Evolutionary conservation across 139 green algal genomes (phyloP), one percentile per base, ranked within the genome.

Genomic region (Volvox africanus): DNA sequence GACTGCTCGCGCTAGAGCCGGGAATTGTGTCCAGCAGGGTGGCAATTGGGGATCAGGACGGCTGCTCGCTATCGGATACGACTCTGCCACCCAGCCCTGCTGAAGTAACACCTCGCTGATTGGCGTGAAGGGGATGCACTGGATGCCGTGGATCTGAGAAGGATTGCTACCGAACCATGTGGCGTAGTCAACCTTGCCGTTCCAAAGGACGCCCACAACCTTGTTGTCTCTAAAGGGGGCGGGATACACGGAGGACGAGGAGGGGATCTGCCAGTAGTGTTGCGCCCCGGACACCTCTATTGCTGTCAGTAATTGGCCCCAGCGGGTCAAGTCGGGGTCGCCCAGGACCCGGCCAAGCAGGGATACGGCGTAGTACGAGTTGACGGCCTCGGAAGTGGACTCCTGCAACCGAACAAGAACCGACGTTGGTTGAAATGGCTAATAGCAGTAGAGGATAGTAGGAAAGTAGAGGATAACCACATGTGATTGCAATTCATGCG

Each of bases 121-220:
- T 32, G 86, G 86, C 30, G 86, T 90, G 50, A 90, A 87, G 61
- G 93, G 93, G 9, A 95, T 33, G 80, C 83, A 83, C 86, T 95
- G 93, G 68, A 95, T 95, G 90, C 90, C 91, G 65, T 94, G 68
- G 26, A 95, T 92, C n/a, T 84, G 88, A 28, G 92, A 82, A 18
- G 91, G 62, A 32, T 92, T 88, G 22, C 26, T 37, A 16, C 93
- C 93, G 82, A 95, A 95, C 82, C 81, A 95, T 24, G 94, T 93
- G 26, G 22, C 86, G 33, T 92, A 93, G 79, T 93, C 91, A 6
- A 92, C 91, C 89, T 95, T 95, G 77, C 61, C 89, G 68, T 75
- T 86, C 93, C 93, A 95, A 26, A 95, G 78, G 37, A 95, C 77
- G 22, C 93, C 93, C 22, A 94, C 82, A 22, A 91, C 84, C 32